These are phyloP conservation scores for Phaeophleospora eucalypticola DNA, from an alignment of 2,329 filamentous ascomycete species.

Conservation along the genomic window DNA sequence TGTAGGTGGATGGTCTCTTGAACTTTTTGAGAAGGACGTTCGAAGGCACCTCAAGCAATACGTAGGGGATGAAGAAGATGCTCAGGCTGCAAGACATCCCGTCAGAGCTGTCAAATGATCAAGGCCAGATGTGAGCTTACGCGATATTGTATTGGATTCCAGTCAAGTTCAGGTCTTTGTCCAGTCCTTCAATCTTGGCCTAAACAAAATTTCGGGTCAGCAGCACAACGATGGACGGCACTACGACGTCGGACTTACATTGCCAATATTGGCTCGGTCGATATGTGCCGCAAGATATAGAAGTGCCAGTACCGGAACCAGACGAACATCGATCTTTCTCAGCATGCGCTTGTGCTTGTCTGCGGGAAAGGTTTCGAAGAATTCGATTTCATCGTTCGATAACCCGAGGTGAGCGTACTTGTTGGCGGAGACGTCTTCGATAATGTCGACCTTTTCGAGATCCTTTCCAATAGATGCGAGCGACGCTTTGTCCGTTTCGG, in stretches of 20 bases:
- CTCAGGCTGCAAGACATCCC: too few relatives aligned
- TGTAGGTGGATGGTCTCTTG: constrained; percentile 25
- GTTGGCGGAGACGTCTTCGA: constrained; percentile 15
- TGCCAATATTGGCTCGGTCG: constrained; percentile 42
- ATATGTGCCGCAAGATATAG: constrained; percentile 46
- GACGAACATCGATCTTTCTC: constrained; percentile 47
- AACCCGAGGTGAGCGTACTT: constrained; percentile 23
- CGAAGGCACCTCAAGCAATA: constrained; percentile 33
- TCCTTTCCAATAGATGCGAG: constrained; percentile 19
- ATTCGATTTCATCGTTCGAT: too few relatives aligned
- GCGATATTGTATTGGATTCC: constrained; percentile 35
- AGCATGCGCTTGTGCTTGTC: constrained; percentile 35
- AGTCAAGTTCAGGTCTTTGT: constrained; percentile 12
- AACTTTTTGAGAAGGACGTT: constrained; percentile 31
- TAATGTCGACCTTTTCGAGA: constrained; percentile 21
- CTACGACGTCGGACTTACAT: too few relatives aligned
- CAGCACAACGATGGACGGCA: too few relatives aligned
- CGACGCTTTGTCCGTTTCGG: constrained; percentile 12
- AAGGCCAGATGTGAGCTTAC: background rate
- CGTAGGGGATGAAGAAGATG: constrained; percentile 37
- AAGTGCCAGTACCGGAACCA: constrained; percentile 47
- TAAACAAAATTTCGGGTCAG: too few relatives aligned
- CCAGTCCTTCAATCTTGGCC: constrained; percentile 25
- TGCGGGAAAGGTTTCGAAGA: constrained; percentile 19
- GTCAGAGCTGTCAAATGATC: too few relatives aligned